Evolutionary conservation across 345 rosid genomes (phyloP).

Genomic region (Boechera divaricarpa): DNA sequence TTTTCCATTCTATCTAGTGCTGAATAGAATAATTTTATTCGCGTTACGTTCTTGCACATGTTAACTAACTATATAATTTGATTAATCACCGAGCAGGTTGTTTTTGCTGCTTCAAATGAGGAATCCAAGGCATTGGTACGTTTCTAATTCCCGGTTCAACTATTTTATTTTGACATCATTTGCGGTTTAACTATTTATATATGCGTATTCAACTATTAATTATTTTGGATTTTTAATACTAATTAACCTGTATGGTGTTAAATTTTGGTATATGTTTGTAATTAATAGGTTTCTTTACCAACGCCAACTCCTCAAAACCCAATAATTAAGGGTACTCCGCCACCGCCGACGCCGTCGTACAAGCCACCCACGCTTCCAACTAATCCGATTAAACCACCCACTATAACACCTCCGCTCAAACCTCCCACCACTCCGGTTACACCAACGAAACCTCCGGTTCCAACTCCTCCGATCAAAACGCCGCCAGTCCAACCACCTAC

Average conservation of each 20-base stretch:
- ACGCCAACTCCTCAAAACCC: slow-evolving; percentile 25
- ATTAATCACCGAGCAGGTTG: slow-evolving; percentile 34
- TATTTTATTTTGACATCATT: neutral
- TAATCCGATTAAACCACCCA: slow-evolving; percentile 42
- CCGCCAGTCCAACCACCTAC: slow-evolving; percentile 30
- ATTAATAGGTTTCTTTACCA: slow-evolving; percentile 36
- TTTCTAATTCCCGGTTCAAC: neutral
- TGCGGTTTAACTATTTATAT: neutral
- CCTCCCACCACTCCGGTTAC: slow-evolving; percentile 39
- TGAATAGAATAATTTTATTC: neutral
- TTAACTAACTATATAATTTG: slow-evolving; percentile 25
- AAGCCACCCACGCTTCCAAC: slow-evolving; percentile 41
- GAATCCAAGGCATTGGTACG: slow-evolving; percentile 37
- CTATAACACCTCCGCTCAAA: slow-evolving; percentile 28
- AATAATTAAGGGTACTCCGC: slow-evolving; percentile 6
- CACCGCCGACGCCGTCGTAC: slow-evolving; percentile 39
- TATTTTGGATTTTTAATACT: neutral
- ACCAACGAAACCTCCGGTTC: slow-evolving; percentile 38
- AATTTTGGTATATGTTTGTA: slow-evolving; percentile 8
- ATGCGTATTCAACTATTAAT: neutral
- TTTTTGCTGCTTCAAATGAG: slow-evolving; percentile 21
- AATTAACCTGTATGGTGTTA: neutral
- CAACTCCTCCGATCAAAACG: slow-evolving; percentile 29
- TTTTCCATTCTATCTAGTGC: neutral
- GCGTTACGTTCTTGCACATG: neutral